These are phyloP conservation scores for Hypholoma sublateritium DNA, from an alignment of 768 basidiomycete species.

Conservation along the genomic window DNA sequence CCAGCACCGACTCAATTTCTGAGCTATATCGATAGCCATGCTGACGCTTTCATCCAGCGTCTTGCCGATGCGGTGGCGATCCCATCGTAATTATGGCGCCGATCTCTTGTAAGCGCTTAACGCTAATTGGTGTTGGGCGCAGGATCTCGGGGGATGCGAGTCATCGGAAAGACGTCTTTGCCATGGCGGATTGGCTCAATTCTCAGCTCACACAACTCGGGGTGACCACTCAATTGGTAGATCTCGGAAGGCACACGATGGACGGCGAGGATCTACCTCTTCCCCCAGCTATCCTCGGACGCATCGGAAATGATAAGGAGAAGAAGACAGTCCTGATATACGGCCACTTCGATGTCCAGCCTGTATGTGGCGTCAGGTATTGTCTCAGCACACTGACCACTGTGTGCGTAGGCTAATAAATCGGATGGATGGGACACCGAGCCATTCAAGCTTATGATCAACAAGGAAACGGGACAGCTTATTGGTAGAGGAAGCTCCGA, in stretches of 20 bases:
- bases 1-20: slow-evolving; percentile 49
- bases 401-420: slow-evolving; percentile 34
- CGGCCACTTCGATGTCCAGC: slow-evolving; percentile 96
- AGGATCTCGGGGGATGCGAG: slow-evolving; percentile 73
- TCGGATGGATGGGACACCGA: slow-evolving; percentile 87
- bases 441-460: slow-evolving; percentile 70
- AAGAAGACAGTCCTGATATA: slow-evolving; percentile 96
- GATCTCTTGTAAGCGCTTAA: background rate
- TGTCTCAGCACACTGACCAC: background rate
- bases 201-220: slow-evolving; percentile 73
- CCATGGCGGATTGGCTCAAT: slow-evolving; percentile 86
- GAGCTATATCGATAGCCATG: slow-evolving; percentile 64
- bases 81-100: slow-evolving; percentile 53
- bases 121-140: slow-evolving; percentile 5
- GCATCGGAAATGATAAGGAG: slow-evolving; percentile 75
- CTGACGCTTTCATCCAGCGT: slow-evolving; percentile 73
- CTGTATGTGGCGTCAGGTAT: slow-evolving; percentile 39
- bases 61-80: slow-evolving; percentile 83
- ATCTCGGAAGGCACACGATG: slow-evolving; percentile 73
- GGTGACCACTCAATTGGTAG: slow-evolving; percentile 69
- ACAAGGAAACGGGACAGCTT: slow-evolving; percentile 50
- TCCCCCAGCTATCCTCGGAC: slow-evolving; percentile 83
- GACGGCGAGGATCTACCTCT: slow-evolving; percentile 69
- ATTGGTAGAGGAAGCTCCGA: slow-evolving; percentile 88
- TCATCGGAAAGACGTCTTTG: slow-evolving; percentile 73